These are phyloP conservation scores for Byssothecium circinans DNA, from an alignment of 2,329 filamentous ascomycete species.

Conservation along the genomic window DNA sequence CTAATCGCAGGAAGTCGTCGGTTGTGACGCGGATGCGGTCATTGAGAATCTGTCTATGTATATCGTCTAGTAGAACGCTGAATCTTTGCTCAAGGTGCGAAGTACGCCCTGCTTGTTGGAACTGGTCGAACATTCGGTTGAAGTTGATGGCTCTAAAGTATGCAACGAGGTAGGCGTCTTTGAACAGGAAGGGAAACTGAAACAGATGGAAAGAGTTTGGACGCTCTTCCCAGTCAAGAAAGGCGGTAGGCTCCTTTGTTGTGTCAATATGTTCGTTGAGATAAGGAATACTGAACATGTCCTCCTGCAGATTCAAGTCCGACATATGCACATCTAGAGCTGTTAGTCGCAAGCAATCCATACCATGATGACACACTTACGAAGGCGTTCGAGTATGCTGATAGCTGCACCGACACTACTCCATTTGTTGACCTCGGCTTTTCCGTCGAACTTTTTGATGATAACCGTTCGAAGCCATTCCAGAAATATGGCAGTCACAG, in stretches of 20 bases:
- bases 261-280: conserved; percentile 75
- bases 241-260: conserved; percentile 66
- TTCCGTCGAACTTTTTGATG: conserved; percentile 78
- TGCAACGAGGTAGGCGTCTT: conserved; percentile 68
- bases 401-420: conserved; percentile 76
- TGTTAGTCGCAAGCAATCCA: conserved; percentile 11
- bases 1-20: conserved; percentile 47
- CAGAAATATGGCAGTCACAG: conserved; percentile 47
- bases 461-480: conserved; percentile 77
- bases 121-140: conserved; percentile 78
- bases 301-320: conserved; percentile 54
- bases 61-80: conserved; percentile 25
- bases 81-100: conserved; percentile 31
- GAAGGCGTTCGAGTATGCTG: conserved; percentile 70
- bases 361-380: conserved; percentile 44
- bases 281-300: conserved; percentile 74
- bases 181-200: conserved; percentile 80
- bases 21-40: conserved; percentile 39
- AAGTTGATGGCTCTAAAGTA: conserved; percentile 92
- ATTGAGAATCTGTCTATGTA: conserved; percentile 28
- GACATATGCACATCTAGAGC: conserved; percentile 21
- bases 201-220: conserved; percentile 72
- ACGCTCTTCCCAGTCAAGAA: conserved; percentile 68
- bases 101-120: conserved; percentile 54
- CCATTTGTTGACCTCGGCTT: conserved; percentile 68